Evolutionary conservation across 2,329 filamentous ascomycete species (phyloP).

Genomic region (Nemania sp.): DNA sequence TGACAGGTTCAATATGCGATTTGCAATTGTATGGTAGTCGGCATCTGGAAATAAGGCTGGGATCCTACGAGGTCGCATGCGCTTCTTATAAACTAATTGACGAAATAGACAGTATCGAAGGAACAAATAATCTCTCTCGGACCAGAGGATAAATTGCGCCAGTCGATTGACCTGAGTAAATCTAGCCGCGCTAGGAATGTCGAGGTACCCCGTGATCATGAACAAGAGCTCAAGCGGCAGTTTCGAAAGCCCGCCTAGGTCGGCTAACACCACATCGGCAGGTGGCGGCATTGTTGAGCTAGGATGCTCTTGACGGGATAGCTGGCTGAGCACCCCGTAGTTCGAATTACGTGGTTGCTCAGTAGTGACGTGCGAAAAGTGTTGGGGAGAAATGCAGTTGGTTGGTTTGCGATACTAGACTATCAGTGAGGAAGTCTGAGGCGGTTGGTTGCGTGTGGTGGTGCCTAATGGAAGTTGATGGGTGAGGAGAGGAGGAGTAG

Average conservation of each 20-base stretch:
- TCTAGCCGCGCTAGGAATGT: slow-evolving; percentile 19
- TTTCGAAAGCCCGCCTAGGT: slow-evolving; percentile 26
- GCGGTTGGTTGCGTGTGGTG: no score
- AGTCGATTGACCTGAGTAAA: slow-evolving; percentile 27
- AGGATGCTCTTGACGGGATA: background rate
- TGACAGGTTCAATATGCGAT: background rate
- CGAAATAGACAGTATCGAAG: slow-evolving; percentile 11
- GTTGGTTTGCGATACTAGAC: no score
- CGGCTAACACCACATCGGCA: slow-evolving; percentile 21
- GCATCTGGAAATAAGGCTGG: background rate
- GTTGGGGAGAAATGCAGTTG: no score
- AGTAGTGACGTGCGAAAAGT: no score
- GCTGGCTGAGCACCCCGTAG: no score
- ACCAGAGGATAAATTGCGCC: slow-evolving; percentile 28
- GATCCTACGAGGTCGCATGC: no score
- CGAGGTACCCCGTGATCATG: slow-evolving; percentile 16
- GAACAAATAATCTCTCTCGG: slow-evolving; percentile 17
- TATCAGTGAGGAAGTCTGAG: no score
- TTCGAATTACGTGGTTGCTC: no score
- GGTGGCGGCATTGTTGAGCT: slow-evolving; percentile 3
- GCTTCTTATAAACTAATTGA: no score
- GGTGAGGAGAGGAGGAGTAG: no score
- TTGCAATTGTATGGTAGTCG: slow-evolving; percentile 14
- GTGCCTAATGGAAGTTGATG: no score
- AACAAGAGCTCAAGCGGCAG: slow-evolving; percentile 23